A percentile compares a stretch with the other conserved stretches of the same genome.
phyloP scores from a whole-genome alignment of 352 stramenopile species.

The Halophytophthora polymorphica region DNA sequence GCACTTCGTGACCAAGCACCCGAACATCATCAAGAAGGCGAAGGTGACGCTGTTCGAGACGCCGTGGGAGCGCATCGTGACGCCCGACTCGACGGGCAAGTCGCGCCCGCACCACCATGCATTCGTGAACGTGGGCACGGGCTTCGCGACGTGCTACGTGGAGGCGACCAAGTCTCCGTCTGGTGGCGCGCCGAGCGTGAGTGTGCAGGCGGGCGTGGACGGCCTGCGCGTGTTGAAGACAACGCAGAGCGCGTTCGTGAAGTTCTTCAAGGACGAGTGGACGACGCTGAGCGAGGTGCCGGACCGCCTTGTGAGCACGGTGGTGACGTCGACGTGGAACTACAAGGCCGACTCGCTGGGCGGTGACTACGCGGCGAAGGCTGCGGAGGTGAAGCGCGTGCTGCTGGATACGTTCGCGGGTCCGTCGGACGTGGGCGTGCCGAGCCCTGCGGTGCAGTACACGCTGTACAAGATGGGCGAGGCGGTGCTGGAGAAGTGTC shows the following conservation, averaged over 20 bases:
- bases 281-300: slow-evolving; percentile 74
- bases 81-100: slow-evolving; percentile 50
- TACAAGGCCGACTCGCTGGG: slow-evolving; percentile 46
- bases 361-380: slow-evolving; percentile 39
- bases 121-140: slow-evolving; percentile 60
- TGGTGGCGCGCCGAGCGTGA: slow-evolving; percentile 32
- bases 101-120: slow-evolving; percentile 66
- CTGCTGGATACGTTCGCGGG: slow-evolving; percentile 79
- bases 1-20: slow-evolving; percentile 84
- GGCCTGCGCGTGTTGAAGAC: slow-evolving; percentile 88
- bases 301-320: slow-evolving; percentile 74
- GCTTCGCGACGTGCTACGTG: slow-evolving; percentile 51
- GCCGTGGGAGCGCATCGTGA: slow-evolving; percentile 62
- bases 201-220: slow-evolving; percentile 53
- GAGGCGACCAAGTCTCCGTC: slow-evolving; percentile 43
- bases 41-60: slow-evolving; percentile 79
- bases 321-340: slow-evolving; percentile 72
- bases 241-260: slow-evolving; percentile 83
- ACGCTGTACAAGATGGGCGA: slow-evolving; percentile 88
- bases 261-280: slow-evolving; percentile 84
- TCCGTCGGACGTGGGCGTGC: slow-evolving; percentile 69
- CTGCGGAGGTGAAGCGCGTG: slow-evolving; percentile 56
- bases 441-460: slow-evolving; percentile 76
- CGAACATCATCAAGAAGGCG: slow-evolving; percentile 66
- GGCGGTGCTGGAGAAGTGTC: slow-evolving; percentile 63